Evolutionary conservation across 2,329 filamentous ascomycete species (phyloP).

Genomic region (Fusarium agapanthi): DNA sequence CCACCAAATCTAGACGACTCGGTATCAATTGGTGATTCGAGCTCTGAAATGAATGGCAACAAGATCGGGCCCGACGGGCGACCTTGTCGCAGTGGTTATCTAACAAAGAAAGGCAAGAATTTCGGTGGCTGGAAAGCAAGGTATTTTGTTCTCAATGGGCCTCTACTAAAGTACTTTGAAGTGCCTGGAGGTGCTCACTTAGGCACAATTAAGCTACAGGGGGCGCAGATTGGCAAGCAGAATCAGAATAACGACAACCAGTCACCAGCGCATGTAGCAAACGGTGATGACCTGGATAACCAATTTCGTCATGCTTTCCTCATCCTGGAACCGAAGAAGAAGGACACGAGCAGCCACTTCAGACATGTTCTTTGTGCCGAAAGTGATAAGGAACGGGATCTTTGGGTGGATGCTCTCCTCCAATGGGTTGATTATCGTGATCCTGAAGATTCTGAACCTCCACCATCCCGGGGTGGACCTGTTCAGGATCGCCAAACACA

Average conservation of each 20-base stretch:
- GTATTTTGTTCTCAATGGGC: constrained; percentile 69
- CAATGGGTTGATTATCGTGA: constrained; percentile 86
- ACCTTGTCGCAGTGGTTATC: constrained; percentile 83
- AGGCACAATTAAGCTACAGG: constrained; percentile 90
- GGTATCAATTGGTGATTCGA: constrained; percentile 37
- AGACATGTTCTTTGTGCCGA: constrained; percentile 96
- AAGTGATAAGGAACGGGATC: constrained; percentile 89
- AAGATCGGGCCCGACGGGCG: constrained; percentile 68
- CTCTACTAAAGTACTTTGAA: constrained; percentile 87
- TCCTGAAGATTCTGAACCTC: constrained; percentile 57
- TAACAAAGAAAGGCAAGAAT: constrained; percentile 97
- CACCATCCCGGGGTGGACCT: constrained; percentile 40
- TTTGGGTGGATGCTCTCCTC: constrained; percentile 90
- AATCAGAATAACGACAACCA: constrained; percentile 61
- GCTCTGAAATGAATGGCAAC: constrained; percentile 44
- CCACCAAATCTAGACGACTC: constrained; percentile 69
- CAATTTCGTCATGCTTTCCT: constrained; percentile 97
- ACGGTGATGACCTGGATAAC: constrained; percentile 82
- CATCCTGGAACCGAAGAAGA: constrained; percentile 94
- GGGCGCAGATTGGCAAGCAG: constrained; percentile 94
- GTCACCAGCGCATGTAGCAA: constrained; percentile 64
- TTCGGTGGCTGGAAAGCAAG: constrained; percentile 98
- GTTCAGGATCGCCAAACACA: constrained; percentile 53
- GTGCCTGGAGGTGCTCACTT: constrained; percentile 88
- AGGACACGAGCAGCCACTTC: constrained; percentile 86